Evolutionary conservation across 495 filamentous ascomycete species (phyloP), one percentile per base, ranked within the genome.

Genomic region (Neurospora pannonica): DNA sequence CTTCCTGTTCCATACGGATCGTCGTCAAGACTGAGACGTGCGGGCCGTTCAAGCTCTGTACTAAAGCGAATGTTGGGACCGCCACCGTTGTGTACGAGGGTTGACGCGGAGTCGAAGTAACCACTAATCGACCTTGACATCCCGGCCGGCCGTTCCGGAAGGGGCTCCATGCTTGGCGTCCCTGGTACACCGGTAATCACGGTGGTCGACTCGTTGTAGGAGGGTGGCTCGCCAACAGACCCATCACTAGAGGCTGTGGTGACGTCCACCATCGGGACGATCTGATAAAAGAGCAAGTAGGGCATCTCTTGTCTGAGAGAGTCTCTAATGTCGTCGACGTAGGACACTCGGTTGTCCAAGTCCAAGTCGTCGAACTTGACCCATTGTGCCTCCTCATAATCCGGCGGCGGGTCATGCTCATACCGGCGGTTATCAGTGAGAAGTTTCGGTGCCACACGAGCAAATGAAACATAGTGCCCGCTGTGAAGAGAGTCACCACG

Each of bases 281-380:
- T 94, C 80, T 97, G 95, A 78, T 97, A 99, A 82, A 98, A 97
- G 0, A 99, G 84, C 3, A 99, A 87, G 77, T 99, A 99, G 5
- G 96, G 95, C 75, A 92, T 95, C 79, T 97, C 95, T n/a, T 91
- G 87, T 72, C 88, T 90, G 71, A 98, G 82, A 3, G 89, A 85
- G 42, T 89, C 87, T 73, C 93, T 85, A 70, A 94, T 90, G 72
- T 96, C 92, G 76, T 97, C 91, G 48, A 97, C 90, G 46, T 90
- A 83, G 3, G 84, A 85, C 4, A 97, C 92, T 46, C 96, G 88
- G 15, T 83, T 80, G 4, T 77, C 76, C 10, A 78, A 73, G 48
- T 92, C 88, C 40, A 98, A 83, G 76, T 99, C 96, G 82, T 99
- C 96, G 73, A 97, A 97, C 31, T 90, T 92, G 78, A 96, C 89